These are phyloP conservation scores for Xylariaceae sp. DNA, from an alignment of 2,329 filamentous ascomycete genomes.

Conservation along the genomic window DNA sequence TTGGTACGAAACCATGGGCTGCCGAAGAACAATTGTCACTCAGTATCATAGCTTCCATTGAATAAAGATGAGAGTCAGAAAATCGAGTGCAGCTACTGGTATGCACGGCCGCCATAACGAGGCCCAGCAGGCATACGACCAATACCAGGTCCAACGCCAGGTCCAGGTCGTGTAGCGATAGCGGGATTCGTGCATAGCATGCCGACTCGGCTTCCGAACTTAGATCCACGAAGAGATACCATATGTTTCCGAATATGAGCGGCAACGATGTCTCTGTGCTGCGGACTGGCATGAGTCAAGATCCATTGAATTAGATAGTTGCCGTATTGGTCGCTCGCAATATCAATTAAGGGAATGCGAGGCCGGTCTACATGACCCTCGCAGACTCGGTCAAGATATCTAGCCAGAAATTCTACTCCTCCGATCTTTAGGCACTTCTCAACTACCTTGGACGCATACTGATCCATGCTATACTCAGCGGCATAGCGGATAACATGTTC, in stretches of 20 bases:
- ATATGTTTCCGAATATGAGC: slow-evolving; percentile 98
- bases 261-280: slow-evolving; percentile 92
- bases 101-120: slow-evolving; percentile 61
- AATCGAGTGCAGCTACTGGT: slow-evolving; percentile 53
- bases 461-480: slow-evolving; percentile 97
- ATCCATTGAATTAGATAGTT: slow-evolving; percentile 99
- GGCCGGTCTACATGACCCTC: slow-evolving; percentile 89
- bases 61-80: slow-evolving; percentile 16
- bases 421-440: slow-evolving; percentile 99
- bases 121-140: slow-evolving; percentile 63
- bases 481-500: slow-evolving; percentile 95
- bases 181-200: slow-evolving; percentile 99
- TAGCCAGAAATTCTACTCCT: slow-evolving; percentile 84
- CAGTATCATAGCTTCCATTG: slow-evolving; percentile 7
- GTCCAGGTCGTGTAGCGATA: slow-evolving; percentile 85
- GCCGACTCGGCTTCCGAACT: slow-evolving; percentile 96
- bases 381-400: slow-evolving; percentile 92
- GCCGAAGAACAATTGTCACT: background rate
- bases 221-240: slow-evolving; percentile 97
- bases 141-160: slow-evolving; percentile 73
- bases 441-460: slow-evolving; percentile 98
- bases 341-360: slow-evolving; percentile 96
- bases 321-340: slow-evolving; percentile 97
- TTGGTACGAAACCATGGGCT: slow-evolving; percentile 17
- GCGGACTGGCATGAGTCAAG: slow-evolving; percentile 81